Evolutionary conservation across 371 early-diverging fungal genomes (phyloP).

Genomic region (Mortierella sp.): DNA sequence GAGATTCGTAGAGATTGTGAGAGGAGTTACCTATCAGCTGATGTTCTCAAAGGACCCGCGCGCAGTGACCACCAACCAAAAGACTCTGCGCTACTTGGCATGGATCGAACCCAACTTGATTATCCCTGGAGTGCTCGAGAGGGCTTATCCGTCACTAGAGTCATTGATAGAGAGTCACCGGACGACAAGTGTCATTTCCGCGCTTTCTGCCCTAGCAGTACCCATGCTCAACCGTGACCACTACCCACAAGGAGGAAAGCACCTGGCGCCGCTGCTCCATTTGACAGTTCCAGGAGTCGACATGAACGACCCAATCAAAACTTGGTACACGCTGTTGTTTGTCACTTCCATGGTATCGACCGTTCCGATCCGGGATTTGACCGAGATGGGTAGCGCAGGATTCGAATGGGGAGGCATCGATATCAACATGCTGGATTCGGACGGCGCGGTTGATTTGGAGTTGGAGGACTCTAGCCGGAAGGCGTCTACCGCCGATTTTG

Average conservation of each 20-base stretch:
- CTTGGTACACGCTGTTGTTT: slow-evolving; percentile 81
- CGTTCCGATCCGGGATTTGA: slow-evolving; percentile 77
- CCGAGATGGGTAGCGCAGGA: slow-evolving; percentile 53
- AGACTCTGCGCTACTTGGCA: slow-evolving; percentile 80
- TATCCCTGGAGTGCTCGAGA: slow-evolving; percentile 86
- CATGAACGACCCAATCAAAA: slow-evolving; percentile 89
- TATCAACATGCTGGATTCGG: slow-evolving; percentile 61
- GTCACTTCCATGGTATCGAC: slow-evolving; percentile 74
- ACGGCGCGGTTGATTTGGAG: slow-evolving; percentile 62
- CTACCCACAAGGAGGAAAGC: slow-evolving; percentile 90
- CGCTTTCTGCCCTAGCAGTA: slow-evolving; percentile 73
- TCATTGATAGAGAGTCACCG: slow-evolving; percentile 91
- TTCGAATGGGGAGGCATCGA: slow-evolving; percentile 64
- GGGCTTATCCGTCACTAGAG: slow-evolving; percentile 90
- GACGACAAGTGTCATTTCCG: slow-evolving; percentile 83
- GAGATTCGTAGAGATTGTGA: slow-evolving; percentile 72
- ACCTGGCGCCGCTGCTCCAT: slow-evolving; percentile 80
- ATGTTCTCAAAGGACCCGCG: slow-evolving; percentile 89
- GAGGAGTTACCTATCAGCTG: slow-evolving; percentile 69
- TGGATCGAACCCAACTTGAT: slow-evolving; percentile 84
- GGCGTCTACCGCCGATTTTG: slow-evolving; percentile 83
- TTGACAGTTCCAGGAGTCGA: slow-evolving; percentile 91
- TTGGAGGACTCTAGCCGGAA: slow-evolving; percentile 76
- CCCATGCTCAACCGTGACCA: slow-evolving; percentile 79
- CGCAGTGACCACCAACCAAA: slow-evolving; percentile 74